Evolutionary conservation across 768 basidiomycete genomes (phyloP).

Genomic region (Leccinum obscurum): DNA sequence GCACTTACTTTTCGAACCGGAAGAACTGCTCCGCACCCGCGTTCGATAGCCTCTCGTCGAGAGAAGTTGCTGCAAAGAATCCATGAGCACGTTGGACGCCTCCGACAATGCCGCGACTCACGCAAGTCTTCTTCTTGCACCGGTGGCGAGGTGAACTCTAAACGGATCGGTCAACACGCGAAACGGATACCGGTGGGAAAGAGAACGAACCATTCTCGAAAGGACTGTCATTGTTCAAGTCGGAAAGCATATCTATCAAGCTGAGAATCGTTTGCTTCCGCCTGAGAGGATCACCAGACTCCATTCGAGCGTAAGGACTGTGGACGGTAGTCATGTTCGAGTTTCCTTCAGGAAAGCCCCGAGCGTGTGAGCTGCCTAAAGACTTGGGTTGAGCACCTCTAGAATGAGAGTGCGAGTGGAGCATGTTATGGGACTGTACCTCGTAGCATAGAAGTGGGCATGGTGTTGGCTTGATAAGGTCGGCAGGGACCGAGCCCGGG

Average conservation of each 20-base stretch:
- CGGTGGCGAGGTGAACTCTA: slow-evolving; percentile 35
- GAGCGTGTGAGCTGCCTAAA: slow-evolving; percentile 24
- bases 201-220: slow-evolving; percentile 34
- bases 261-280: slow-evolving; percentile 50
- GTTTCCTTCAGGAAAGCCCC: slow-evolving; percentile 30
- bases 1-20: slow-evolving; percentile 45
- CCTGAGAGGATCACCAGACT: slow-evolving; percentile 29
- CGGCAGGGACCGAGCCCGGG: slow-evolving; percentile 22
- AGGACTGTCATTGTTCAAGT: slow-evolving; percentile 42
- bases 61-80: slow-evolving; percentile 37
- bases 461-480: slow-evolving; percentile 22
- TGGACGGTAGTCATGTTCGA: slow-evolving; percentile 25
- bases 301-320: slow-evolving; percentile 31
- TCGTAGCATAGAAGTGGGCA: slow-evolving; percentile 29
- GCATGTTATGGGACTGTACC: slow-evolving; percentile 31
- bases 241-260: slow-evolving; percentile 47
- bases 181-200: background rate
- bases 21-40: slow-evolving; percentile 51
- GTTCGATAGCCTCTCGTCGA: slow-evolving; percentile 50
- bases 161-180: slow-evolving; percentile 3
- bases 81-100: slow-evolving; percentile 8
- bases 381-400: slow-evolving; percentile 28
- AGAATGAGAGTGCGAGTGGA: slow-evolving; percentile 27
- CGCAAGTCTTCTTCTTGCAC: slow-evolving; percentile 48
- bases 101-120: slow-evolving; percentile 8